These are phyloP conservation scores for Vaucheria bursata DNA, from an alignment of 352 stramenopile species.

Conservation along the genomic window DNA sequence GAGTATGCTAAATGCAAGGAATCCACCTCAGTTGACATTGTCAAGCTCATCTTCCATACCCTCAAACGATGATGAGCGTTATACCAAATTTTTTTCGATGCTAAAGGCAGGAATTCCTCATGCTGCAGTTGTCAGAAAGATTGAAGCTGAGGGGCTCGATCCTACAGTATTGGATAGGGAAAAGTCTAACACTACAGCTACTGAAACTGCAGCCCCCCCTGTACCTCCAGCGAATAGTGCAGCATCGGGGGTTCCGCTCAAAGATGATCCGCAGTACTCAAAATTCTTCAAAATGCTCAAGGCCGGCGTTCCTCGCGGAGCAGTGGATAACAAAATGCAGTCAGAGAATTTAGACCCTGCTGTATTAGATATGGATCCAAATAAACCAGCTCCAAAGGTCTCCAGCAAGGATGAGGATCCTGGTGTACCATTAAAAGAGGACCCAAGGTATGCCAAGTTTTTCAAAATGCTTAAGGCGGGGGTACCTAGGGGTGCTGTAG, in stretches of 20 bases:
- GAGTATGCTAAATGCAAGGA: no score
- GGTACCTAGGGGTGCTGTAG: conserved; percentile 71
- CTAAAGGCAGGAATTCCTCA: conserved; percentile 75
- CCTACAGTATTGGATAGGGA: neutral
- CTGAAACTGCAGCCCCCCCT: neutral
- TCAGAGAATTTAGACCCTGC: conserved; percentile 63
- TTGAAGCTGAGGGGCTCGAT: conserved; percentile 75
- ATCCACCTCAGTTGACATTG: no score
- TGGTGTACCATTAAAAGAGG: conserved; percentile 25
- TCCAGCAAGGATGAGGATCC: no score
- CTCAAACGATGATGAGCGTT: conserved; percentile 54
- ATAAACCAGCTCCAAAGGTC: conserved; percentile 16
- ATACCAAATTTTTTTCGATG: conserved; percentile 79
- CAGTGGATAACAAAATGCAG: conserved; percentile 77
- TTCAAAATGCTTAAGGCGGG: conserved; percentile 64
- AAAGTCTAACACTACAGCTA: neutral
- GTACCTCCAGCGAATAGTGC: neutral
- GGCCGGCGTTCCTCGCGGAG: conserved; percentile 71
- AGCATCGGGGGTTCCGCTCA: conserved; percentile 12
- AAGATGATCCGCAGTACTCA: conserved; percentile 40
- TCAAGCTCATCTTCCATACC: no score
- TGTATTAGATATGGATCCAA: conserved; percentile 23
- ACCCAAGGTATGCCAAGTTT: conserved; percentile 52
- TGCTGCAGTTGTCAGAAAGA: conserved; percentile 76
- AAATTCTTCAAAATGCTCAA: conserved; percentile 67